Conservation (phyloP, 805 yeast genomes). For the Suhomyces sp. region DNA sequence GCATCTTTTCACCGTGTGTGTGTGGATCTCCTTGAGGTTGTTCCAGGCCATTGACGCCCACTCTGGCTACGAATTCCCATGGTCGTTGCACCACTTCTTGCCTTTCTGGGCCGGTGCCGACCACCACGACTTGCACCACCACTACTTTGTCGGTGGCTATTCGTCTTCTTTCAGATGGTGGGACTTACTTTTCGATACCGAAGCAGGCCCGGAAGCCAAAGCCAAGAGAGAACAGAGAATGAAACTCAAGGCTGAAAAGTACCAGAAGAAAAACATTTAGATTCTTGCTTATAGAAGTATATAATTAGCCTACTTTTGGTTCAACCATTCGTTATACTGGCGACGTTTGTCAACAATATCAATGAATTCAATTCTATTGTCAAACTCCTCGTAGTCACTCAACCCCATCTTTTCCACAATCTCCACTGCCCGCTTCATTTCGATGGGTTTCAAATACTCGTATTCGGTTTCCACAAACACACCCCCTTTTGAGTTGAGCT, state of each 20-base stretch:
- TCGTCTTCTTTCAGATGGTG: slow-evolving; percentile 96
- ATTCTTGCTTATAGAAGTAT: background rate
- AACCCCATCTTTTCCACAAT: slow-evolving; percentile 48
- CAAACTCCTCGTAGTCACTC: slow-evolving; percentile 45
- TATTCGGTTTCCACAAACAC: slow-evolving; percentile 21
- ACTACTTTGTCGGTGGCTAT: slow-evolving; percentile 91
- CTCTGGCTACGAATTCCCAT: slow-evolving; percentile 97
- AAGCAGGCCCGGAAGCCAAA: slow-evolving; percentile 81
- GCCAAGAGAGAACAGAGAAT: slow-evolving; percentile 65
- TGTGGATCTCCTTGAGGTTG: slow-evolving; percentile 85
- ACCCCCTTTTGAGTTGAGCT: slow-evolving; percentile 4
- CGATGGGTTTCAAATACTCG: slow-evolving; percentile 45
- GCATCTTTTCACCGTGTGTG: slow-evolving; percentile 84
- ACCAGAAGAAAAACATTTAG: slow-evolving; percentile 14
- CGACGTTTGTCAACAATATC: slow-evolving; percentile 46
- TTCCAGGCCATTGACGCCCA: slow-evolving; percentile 98
- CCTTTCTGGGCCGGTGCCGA: slow-evolving; percentile 99
- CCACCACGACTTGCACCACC: slow-evolving; percentile 97
- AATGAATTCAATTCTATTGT: slow-evolving; percentile 51
- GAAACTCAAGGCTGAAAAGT: slow-evolving; percentile 52
- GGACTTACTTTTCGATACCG: slow-evolving; percentile 87
- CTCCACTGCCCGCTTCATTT: slow-evolving; percentile 44
- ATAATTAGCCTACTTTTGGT: slow-evolving; percentile 24
- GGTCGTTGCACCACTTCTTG: slow-evolving; percentile 87
- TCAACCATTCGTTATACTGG: slow-evolving; percentile 40